phyloP scores from a whole-genome alignment of 2,329 filamentous ascomycete genomes.

The Fusarium sp. region DNA sequence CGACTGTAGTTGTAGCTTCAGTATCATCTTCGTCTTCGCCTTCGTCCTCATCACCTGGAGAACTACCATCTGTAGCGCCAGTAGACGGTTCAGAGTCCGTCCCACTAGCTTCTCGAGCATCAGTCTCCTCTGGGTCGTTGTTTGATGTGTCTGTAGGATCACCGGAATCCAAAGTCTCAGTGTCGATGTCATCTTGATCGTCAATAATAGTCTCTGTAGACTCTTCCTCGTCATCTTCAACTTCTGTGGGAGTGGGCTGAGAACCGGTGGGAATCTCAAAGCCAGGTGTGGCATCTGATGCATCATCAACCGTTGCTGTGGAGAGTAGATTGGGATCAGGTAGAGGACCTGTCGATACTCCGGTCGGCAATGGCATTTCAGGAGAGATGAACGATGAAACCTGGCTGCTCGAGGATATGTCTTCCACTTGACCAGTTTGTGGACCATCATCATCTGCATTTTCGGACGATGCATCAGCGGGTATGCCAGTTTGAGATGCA shows the following conservation, averaged over 20 bases:
- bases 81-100: background rate
- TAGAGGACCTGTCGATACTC: background rate
- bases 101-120: background rate
- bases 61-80: background rate
- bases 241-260: background rate
- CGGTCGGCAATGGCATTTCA: background rate
- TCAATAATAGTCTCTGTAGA: background rate
- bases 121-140: background rate
- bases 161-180: fast-evolving
- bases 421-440: background rate
- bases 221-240: background rate
- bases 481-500: background rate
- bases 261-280: background rate
- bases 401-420: background rate
- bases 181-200: fast-evolving
- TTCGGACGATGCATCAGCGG: background rate
- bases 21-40: background rate
- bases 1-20: background rate
- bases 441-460: background rate
- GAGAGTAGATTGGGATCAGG: background rate
- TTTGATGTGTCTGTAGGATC: background rate
- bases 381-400: background rate
- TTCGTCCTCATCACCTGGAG: background rate
- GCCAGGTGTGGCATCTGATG: fast-evolving
- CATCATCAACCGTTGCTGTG: background rate